These are phyloP conservation scores for Entomortierella parvispora DNA, from an alignment of 192 early-diverging fungal species.

Conservation along the genomic window DNA sequence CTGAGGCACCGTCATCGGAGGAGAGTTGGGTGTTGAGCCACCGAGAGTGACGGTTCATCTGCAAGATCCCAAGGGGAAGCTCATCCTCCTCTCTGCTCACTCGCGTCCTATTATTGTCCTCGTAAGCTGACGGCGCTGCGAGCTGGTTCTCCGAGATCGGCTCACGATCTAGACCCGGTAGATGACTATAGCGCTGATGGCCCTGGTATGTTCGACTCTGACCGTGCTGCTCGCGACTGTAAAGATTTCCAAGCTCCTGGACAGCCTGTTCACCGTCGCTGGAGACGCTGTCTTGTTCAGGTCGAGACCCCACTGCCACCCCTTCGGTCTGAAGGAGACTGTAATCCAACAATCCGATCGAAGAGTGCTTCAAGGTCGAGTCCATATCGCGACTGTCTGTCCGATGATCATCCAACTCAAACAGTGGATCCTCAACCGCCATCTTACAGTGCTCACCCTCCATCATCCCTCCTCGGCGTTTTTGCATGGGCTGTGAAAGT, in stretches of 20 bases:
- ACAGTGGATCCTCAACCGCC: background rate
- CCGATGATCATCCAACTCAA: background rate
- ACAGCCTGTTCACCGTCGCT: background rate
- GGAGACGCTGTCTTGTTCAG: too few species aligned
- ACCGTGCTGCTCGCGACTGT: background rate
- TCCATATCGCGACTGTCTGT: conserved; percentile 13
- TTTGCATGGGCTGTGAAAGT: background rate
- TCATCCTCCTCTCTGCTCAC: conserved; percentile 25
- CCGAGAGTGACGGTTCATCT: conserved; percentile 21
- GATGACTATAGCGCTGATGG: conserved; percentile 1
- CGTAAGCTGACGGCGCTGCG: background rate
- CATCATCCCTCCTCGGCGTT: background rate
- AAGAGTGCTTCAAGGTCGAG: conserved; percentile 10
- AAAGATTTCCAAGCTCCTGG: background rate
- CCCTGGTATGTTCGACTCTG: background rate
- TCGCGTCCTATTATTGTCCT: background rate
- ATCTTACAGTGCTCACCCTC: background rate
- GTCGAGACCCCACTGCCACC: too few species aligned
- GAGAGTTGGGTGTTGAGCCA: conserved; percentile 34
- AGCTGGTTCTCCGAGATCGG: background rate
- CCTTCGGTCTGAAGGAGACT: background rate
- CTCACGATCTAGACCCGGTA: background rate
- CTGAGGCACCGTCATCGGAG: conserved; percentile 18
- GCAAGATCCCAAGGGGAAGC: conserved; percentile 14
- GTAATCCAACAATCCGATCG: conserved; percentile 2